A percentile compares a stretch with the other conserved stretches of the same genome.
Evolutionary conservation across 495 filamentous ascomycete genomes (phyloP).

Genomic region (Penicillium fimorum): DNA sequence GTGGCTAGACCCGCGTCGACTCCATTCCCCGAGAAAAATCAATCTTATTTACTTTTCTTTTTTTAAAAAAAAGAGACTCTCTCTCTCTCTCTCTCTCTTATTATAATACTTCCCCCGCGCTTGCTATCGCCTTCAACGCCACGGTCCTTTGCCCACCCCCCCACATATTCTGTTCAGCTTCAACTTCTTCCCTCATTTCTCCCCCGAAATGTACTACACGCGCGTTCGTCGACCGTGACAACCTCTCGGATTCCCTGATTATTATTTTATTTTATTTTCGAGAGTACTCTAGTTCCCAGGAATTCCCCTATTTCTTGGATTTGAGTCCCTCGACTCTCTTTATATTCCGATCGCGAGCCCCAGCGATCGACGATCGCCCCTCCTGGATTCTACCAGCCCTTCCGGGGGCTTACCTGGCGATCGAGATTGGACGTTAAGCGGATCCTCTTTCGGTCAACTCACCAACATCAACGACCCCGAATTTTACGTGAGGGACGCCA

Average conservation of each 20-base stretch:
- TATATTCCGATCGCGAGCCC: slow-evolving; percentile 32
- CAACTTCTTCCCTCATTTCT: slow-evolving; percentile 1
- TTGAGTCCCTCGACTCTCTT: slow-evolving; percentile 9
- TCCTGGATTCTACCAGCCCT: slow-evolving; percentile 50
- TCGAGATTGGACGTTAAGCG: slow-evolving; percentile 43
- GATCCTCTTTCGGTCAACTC: slow-evolving; percentile 27
- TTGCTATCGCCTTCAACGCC: slow-evolving; percentile 22
- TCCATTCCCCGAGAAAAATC: slow-evolving; percentile 9
- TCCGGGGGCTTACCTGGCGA: slow-evolving; percentile 40
- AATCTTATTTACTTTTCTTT: slow-evolving; percentile 10
- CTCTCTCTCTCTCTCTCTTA: slow-evolving; percentile 12
- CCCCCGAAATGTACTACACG: slow-evolving; percentile 25
- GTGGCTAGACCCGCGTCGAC: slow-evolving; percentile 14
- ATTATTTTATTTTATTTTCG: neutral
- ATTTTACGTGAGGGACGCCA: slow-evolving; percentile 36
- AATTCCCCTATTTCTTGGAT: slow-evolving; percentile 4
- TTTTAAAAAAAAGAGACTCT: slow-evolving; percentile 3
- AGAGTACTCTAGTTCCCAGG: slow-evolving; percentile 5
- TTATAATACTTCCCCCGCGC: slow-evolving; percentile 18
- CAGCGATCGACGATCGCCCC: slow-evolving; percentile 37
- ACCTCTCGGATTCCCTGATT: too few species aligned
- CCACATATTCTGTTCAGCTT: neutral
- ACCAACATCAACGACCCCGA: slow-evolving; percentile 33
- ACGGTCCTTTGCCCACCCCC: slow-evolving; percentile 18
- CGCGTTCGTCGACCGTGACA: slow-evolving; percentile 26